Base-by-base conservation (phyloP, 108 stramenopile genomes). In the Fragilaria crotonensis region DNA sequence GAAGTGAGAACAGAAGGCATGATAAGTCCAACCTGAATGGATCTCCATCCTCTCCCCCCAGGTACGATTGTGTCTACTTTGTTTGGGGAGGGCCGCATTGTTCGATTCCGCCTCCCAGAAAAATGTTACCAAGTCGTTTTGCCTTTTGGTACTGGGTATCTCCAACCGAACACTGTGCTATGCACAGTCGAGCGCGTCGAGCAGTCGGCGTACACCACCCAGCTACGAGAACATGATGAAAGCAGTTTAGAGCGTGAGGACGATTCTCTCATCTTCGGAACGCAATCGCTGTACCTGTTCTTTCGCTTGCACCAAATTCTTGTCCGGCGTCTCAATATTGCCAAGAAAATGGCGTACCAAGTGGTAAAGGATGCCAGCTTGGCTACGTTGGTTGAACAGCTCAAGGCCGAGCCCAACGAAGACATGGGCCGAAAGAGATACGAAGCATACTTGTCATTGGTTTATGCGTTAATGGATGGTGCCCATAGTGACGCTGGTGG, bases 211-310 rank as follows among this genome's bases (percentile, higher is more conserved):
- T 76, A 80, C 26, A 87, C 86, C 0, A 72, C 80, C 14, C 75
- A 90, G 66, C 73, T 82, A 5, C 73, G 84, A 5, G 53, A 54
- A 9, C 67, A 76, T 26, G 93, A 94, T 55, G 59, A 63, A 7
- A 76, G 83, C 25, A 71, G 67, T 33, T 56, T 81, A 47, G 78
- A 73, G 44, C 67, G 85, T 45, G 55, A 73, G 1, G 68, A 67
- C 27, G 93, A 89, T 68, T 76, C 74, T 68, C 66, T 94, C 7
- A 68, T 77, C 33, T 73, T 90, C 45, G 93, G 93, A 54, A 88
- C 93, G 5, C 93, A 94, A 68, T 83, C 78, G 50, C 69, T 94
- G 7, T 94, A 90, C 61, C 61, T 94, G 26, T 90, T 94, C 67
- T 79, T 94, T 68, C 69, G 89, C 3, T 70, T 94, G 25, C 87